phyloP scores from a whole-genome alignment of 2,329 filamentous ascomycete genomes.

The Cladosporium sp. region DNA sequence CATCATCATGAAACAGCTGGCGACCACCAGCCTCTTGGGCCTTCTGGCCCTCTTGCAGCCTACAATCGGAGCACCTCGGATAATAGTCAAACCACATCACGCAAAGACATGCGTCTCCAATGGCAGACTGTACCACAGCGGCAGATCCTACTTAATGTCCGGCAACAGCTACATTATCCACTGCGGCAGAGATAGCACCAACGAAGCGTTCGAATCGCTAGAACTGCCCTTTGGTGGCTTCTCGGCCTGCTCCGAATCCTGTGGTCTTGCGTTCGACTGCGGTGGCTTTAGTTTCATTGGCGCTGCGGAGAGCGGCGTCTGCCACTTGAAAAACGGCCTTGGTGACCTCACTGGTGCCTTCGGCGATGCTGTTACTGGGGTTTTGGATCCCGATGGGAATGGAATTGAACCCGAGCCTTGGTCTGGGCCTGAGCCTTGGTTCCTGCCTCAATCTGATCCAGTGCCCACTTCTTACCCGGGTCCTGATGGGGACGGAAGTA shows the following conservation, averaged over 20 bases:
- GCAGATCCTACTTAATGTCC: conserved; percentile 9
- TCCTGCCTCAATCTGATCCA: background rate
- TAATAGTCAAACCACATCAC: background rate
- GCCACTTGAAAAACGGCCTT: conserved; percentile 21
- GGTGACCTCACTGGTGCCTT: background rate
- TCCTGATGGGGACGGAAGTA: background rate
- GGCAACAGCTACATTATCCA: conserved; percentile 16
- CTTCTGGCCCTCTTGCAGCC: conserved; percentile 13
- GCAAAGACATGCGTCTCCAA: background rate
- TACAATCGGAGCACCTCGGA: conserved; percentile 5
- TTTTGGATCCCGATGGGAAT: background rate
- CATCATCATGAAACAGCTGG: conserved; percentile 11
- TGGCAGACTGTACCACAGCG: conserved; percentile 7
- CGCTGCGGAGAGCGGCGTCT: conserved; percentile 12
- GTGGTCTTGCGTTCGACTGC: background rate
- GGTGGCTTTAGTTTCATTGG: conserved; percentile 20
- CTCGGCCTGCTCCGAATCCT: background rate
- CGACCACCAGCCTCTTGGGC: conserved; percentile 15
- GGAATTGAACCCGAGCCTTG: background rate
- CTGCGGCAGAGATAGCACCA: conserved; percentile 18
- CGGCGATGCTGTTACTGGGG: background rate
- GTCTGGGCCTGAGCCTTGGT: background rate
- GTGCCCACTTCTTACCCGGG: background rate
- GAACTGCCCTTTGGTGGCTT: background rate
- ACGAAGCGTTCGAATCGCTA: background rate